Base-by-base conservation (phyloP, 495 filamentous ascomycete species). In the Hypoxylon cercidicola region DNA sequence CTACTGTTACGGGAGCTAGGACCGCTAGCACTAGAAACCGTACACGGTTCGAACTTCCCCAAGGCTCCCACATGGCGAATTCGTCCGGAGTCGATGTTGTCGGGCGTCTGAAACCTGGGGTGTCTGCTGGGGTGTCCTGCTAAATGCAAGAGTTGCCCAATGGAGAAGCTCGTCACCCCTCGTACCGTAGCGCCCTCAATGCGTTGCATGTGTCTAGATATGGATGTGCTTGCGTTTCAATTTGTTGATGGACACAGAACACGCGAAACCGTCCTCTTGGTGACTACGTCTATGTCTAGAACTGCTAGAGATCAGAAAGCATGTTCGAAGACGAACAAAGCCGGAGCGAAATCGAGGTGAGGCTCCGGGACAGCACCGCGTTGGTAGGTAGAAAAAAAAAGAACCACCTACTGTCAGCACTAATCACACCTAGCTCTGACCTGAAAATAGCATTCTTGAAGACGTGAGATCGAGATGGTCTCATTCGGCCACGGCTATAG, bases 1-100 rank as follows among this genome's bases (percentile, higher is more conserved):
- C 66, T 20, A 19, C 43, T 18, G 50, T 50, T 3, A 37, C 4
- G 20, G 62, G 44, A 49, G 64, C 64, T 4, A 74, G 30, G 28
- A 77, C 45, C 32, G 65, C 73, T 21, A 68, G 46, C 28, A 72
- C 34, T 13, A 71, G 47, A 20, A 77, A 46, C 7, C 52, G 66
- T 32, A 65, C 55, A 54, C 71, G 73, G 23, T 58, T 61, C 48
- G 69, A 69, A 52, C 68, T 71, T 20, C 50, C 54, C 71, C 67
- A 64, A 45, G 71, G 30, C 46, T 60, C 62, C 61, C 64, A 69
- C 79, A 80, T 81, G 18, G 11, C 62, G 44, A 35, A n/a, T 8
- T 39, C 8, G 40, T 45, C 15, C 9, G n/a, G 32, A 45, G 46
- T 62, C 25, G 32, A 45, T 39, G 15, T 48, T 48, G 4, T 41